Conservation (phyloP, 306 rosid genomes). For the Purshia tridentata region DNA sequence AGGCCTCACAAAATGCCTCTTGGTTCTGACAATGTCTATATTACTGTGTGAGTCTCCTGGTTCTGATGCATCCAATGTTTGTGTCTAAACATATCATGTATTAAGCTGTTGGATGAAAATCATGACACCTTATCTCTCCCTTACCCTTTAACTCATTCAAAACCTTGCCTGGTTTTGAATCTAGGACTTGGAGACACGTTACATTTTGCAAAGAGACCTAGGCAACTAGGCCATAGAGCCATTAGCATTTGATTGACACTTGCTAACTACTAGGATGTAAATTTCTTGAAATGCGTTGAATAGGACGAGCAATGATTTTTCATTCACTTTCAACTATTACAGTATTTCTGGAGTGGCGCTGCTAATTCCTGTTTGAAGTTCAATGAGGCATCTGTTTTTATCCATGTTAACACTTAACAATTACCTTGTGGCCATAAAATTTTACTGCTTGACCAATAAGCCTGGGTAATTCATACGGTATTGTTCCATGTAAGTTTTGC, state of each 20-base stretch:
- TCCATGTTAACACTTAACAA: too few relatives aligned
- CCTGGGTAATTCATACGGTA: not conserved
- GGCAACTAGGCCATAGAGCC: not conserved
- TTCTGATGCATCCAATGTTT: not conserved
- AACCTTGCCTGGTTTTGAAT: not conserved
- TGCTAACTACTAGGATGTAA: too few relatives aligned
- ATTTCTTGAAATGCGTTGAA: too few relatives aligned
- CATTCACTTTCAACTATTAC: not conserved
- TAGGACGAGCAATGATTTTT: too few relatives aligned
- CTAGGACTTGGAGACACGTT: not conserved
- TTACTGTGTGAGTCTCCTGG: not conserved
- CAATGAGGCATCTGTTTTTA: not conserved
- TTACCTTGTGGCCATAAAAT: not conserved
- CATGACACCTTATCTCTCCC: not conserved
- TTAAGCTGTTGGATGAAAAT: not conserved
- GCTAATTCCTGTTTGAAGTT: not conserved
- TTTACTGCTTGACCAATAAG: not conserved
- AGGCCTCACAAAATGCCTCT: not conserved
- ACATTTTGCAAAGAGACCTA: not conserved
- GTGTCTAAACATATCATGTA: not conserved
- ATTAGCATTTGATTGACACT: too few relatives aligned
- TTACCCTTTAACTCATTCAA: not conserved
- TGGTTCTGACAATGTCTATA: not conserved
- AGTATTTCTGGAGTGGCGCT: too few relatives aligned
- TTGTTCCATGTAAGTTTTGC: too few relatives aligned